Base-by-base conservation (phyloP, 2,329 filamentous ascomycete genomes). In the Phaeophleospora eucalypticola region DNA sequence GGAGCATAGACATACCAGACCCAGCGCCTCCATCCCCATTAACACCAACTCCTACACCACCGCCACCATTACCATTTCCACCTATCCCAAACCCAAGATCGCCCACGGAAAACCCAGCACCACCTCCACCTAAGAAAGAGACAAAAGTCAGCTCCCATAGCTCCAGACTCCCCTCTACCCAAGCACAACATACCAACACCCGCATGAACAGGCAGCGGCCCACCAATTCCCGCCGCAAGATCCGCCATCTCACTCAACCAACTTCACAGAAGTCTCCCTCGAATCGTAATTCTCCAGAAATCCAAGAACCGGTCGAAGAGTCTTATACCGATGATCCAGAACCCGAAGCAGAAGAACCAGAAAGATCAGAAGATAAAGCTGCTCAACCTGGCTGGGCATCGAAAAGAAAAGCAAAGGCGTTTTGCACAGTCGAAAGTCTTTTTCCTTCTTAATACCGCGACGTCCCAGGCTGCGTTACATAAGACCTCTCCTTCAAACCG, bases 31-130 rank as follows among this genome's bases (percentile, higher is more conserved):
- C 4, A 14, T 24, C 34, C 15, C 38, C 34, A 41, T 34, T 41
- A 6, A 40, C 29, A 15, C 40, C 48, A 41, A 39, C 35, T 32
- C 42, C 20, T 9, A 29, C 15, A 4, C 35, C 36, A 9, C 37
- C 37, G n/a, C 37, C 32, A n/a, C 17, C 27, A 34, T 29, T n/a
- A 15, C 35, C 24, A 14, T 34, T 17, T 10, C 20, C 16, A 20
- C 44, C 44, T 10, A 24, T 14, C n/a, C 37, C 37, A 15, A 18
- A 17, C 4, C 37, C 37, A 4, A 6, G 18, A 24, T 19, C 37
- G 19, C 37, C 37, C 10, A 39, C 12, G 8, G 9, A 10, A n/a
- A 39, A 3, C 8, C 37, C 37, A 9, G 37, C 20, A 4, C 37
- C 37, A 12, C 24, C 24, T 7, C 12, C 24, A 12, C 24, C 24